Evolutionary conservation across 495 filamentous ascomycete species (phyloP), one percentile per base, ranked within the genome.

Genomic region (Xylaria flabelliformis): DNA sequence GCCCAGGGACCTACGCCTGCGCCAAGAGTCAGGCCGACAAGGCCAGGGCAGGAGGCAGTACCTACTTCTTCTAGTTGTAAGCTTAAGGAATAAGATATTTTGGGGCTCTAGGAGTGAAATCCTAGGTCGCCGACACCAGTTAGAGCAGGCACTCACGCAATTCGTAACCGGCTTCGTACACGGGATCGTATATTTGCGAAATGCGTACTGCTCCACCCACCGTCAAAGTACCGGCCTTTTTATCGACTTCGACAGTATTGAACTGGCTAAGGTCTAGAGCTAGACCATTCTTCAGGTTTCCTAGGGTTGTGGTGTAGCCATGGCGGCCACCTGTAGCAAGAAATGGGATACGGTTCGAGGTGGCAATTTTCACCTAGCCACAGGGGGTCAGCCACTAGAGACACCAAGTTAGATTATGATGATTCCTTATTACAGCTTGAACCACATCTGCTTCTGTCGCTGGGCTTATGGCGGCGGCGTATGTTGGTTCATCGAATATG

Each of bases 321-420:
- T 82, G 80, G 15, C 80, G 75, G 12, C 72, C 79, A 0, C 77
- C 77, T 0, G 74, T 76, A 10, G 74, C 75, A 13, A 82, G 73
- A 69, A 81, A 81, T 0, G 77, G 72, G 4, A 80, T 67, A 4
- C 76, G 56, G 36, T 48, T 21, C 4, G 71, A 17, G 4, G 29
- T 34, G 2, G 78, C 76, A 24, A 70, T 42, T 19, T 69, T 61
- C 6, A 69, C 48, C 51, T 69, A 68, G 10, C 55, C 19, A 53
- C 8, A 10, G 21, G 21, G 13, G 8, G 51, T 29, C 21, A 26
- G 51, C 10, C 9, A 9, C 13, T 1, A 56, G 21, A 29, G 24
- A 50, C 46, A 21, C 46, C 6, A 4, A 50, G n/a, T 8, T 50
- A 19, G 17, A 21, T 21, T 19, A n/a, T n/a, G 17, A 21, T 50